A percentile compares a stretch with the other conserved stretches of the same genome.
phyloP scores from a whole-genome alignment of 2,329 filamentous ascomycete genomes.

The Pseudogymnoascus sp. region DNA sequence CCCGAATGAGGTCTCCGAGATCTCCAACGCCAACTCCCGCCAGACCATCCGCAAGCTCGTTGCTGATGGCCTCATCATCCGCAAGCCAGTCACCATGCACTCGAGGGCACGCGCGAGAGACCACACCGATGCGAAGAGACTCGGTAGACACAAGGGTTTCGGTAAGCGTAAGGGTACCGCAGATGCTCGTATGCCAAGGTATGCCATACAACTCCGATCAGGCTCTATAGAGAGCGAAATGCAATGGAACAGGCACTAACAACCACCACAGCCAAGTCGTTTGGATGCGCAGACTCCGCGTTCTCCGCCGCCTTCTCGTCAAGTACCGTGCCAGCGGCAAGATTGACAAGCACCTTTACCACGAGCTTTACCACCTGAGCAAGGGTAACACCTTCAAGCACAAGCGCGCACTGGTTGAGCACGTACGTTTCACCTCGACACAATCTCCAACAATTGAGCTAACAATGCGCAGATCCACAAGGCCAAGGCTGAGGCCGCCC shows the following conservation, averaged over 20 bases:
- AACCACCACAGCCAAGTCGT: conserved; percentile 69
- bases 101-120: conserved; percentile 93
- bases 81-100: conserved; percentile 99
- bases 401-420: conserved; percentile 99
- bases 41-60: conserved; percentile 99
- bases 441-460: conserved; percentile 21
- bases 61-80: conserved; percentile 99
- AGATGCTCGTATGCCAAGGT: conserved; percentile 98
- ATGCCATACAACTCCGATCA: conserved; percentile 37
- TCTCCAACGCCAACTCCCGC: conserved; percentile 99
- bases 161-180: conserved; percentile 99
- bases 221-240: not conserved
- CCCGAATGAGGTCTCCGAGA: conserved; percentile 98
- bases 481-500: conserved; percentile 98
- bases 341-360: conserved; percentile 99
- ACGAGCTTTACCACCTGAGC: conserved; percentile 99
- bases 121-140: conserved; percentile 86
- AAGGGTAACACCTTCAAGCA: conserved; percentile 99
- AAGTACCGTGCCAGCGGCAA: conserved; percentile 99
- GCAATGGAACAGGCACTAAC: not conserved
- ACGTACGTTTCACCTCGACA: conserved; percentile 62
- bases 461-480: conserved; percentile 76
- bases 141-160: conserved; percentile 96
- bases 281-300: conserved; percentile 99
- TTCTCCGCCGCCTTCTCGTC: conserved; percentile 96